Conservation (phyloP, 2,329 filamentous ascomycete species). For the Botrytis fragariae region DNA sequence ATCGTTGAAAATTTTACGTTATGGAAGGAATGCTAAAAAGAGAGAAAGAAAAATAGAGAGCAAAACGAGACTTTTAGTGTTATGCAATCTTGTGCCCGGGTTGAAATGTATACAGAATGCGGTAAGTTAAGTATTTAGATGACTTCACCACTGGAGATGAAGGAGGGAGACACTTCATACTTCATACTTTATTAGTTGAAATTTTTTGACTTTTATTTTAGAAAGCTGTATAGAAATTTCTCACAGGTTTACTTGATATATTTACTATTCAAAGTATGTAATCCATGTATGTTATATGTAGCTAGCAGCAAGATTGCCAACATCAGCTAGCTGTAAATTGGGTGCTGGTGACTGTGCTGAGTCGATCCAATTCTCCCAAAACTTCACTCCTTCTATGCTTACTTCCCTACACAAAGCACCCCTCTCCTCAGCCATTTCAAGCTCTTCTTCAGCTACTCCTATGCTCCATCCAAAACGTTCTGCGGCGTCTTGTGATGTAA, state of each 20-base stretch:
- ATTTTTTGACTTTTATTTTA: no score
- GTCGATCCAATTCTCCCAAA: constrained; percentile 75
- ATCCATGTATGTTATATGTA: constrained; percentile 10
- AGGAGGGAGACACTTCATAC: no score
- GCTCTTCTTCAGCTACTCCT: constrained; percentile 89
- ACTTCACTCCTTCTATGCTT: constrained; percentile 83
- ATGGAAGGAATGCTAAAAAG: not conserved
- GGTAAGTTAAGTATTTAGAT: not conserved
- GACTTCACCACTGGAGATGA: not conserved
- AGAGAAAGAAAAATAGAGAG: not conserved
- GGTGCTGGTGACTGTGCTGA: constrained; percentile 15
- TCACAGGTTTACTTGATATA: not conserved
- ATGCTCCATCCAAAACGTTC: constrained; percentile 96
- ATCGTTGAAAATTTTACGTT: not conserved
- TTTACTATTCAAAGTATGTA: not conserved
- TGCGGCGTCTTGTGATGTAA: constrained; percentile 86
- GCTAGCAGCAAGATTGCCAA: constrained; percentile 15
- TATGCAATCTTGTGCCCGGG: no score
- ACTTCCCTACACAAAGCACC: constrained; percentile 88
- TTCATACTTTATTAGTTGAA: not conserved
- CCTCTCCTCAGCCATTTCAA: constrained; percentile 94
- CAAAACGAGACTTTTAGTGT: no score
- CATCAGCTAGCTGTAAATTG: constrained; percentile 16
- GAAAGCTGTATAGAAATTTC: not conserved
- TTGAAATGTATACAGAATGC: no score